Base-by-base conservation (phyloP, 352 stramenopile genomes). In the Globisporangium cystogenes region DNA sequence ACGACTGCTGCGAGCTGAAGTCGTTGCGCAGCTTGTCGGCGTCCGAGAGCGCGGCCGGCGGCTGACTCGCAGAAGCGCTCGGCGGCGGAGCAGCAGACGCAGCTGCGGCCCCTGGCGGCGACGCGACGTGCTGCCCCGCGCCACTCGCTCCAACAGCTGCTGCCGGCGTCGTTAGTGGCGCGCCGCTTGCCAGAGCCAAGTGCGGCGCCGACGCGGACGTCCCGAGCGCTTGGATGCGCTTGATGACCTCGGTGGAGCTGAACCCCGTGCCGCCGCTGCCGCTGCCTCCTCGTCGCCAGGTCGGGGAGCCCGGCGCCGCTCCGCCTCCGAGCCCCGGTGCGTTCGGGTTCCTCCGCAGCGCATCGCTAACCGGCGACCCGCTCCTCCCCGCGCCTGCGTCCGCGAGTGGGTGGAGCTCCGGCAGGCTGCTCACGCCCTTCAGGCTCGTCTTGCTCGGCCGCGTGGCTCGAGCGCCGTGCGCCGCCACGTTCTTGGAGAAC, bases 11-110 rank as follows among this genome's bases (percentile, higher is more conserved):
- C 11, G 77, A 82, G 55, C 86, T 87, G 50, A 89, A 87, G 53
- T 77, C 77, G 54, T 87, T 86, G n/a, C 68, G 73, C 39, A 89
- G 57, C 21, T 81, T 79, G 35, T 89, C 74, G 1, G 77, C 73
- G 15, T 88, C 77, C 0, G 70, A 77, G 1, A 75, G 35, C 8
- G 48, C 42, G 7, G 59, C 37, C 18, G 35, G 48, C 8, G 53
- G 49, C 23, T 33, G 44, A 20, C 26, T 14, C 14, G 43, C 35
- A 31, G 31, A 3, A 18, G 33, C 14, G 12, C 14, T 37, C 33
- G 11, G 36, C 16, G 33, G 18, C 31, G 35, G 1, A 36, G 35
- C 21, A 15, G 12, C 43, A 16, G 14, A 3, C 27, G 26, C 12
- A 7, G 5, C 20, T 37, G 49, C 2, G n/a, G 4, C 12, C 4